phyloP scores from a whole-genome alignment of 202 grass and related monocot species.

The Musa balbisiana region DNA sequence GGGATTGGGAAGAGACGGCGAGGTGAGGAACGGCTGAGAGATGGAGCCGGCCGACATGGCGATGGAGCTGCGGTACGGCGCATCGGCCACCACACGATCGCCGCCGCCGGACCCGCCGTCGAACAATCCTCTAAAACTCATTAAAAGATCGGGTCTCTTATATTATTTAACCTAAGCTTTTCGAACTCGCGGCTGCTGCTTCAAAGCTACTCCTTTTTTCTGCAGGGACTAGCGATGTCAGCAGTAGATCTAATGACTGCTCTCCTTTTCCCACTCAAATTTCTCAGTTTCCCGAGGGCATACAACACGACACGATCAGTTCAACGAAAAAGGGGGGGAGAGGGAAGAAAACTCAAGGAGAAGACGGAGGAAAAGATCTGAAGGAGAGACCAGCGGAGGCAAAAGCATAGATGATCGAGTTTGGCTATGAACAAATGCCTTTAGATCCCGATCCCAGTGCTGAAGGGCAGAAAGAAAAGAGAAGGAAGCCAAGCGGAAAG shows the following conservation, averaged over 20 bases:
- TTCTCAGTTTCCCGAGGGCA: slow-evolving; percentile 1
- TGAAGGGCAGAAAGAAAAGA: slow-evolving; percentile 21
- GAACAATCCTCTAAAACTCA: slow-evolving; percentile 48
- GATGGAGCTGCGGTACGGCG: slow-evolving; percentile 29
- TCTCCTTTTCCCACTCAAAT: not conserved
- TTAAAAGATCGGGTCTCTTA: slow-evolving; percentile 9
- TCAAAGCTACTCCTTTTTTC: not conserved
- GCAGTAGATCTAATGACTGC: not conserved
- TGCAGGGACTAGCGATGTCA: not conserved
- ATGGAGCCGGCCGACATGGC: slow-evolving; percentile 13
- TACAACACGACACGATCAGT: not conserved
- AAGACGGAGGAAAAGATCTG: not conserved
- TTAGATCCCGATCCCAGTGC: not conserved
- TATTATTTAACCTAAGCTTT: not conserved
- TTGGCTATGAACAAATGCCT: not conserved
- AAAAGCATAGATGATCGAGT: not conserved
- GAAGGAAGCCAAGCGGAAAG: slow-evolving; percentile 22
- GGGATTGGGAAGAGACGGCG: not conserved
- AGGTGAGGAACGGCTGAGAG: not conserved
- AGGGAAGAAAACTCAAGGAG: not conserved
- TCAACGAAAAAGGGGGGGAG: not conserved
- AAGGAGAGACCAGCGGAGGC: not conserved
- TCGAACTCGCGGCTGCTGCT: not conserved
- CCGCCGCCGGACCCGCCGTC: slow-evolving; percentile 19
- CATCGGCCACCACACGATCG: not conserved